Evolutionary conservation across 805 yeast genomes (phyloP).

Genomic region (Metschnikowia colocasiae): DNA sequence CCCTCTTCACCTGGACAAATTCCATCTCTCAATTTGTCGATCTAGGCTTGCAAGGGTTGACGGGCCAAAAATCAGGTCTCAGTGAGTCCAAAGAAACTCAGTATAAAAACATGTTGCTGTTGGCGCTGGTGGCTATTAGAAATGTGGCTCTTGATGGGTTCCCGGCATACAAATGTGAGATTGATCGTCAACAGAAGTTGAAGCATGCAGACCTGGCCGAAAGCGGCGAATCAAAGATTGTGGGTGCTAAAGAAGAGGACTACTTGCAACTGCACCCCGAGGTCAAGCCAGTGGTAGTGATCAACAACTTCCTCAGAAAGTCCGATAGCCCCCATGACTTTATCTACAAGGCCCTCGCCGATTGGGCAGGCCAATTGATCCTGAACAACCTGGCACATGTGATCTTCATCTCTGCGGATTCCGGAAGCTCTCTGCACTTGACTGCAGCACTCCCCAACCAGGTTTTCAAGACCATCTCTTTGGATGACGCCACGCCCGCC

Average conservation of each 20-base stretch:
- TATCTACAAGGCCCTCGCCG: slow-evolving; percentile 70
- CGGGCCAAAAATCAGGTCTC: slow-evolving; percentile 91
- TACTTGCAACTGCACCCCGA: slow-evolving; percentile 83
- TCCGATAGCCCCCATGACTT: slow-evolving; percentile 52
- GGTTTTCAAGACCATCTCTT: slow-evolving; percentile 68
- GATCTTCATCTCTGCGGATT: slow-evolving; percentile 79
- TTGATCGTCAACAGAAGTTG: slow-evolving; percentile 18
- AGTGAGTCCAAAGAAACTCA: slow-evolving; percentile 81
- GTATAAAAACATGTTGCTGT: slow-evolving; percentile 71
- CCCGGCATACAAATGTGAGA: slow-evolving; percentile 24
- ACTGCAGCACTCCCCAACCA: slow-evolving; percentile 78
- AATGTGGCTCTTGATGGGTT: slow-evolving; percentile 45
- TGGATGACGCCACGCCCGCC: slow-evolving; percentile 75
- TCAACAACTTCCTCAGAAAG: slow-evolving; percentile 65
- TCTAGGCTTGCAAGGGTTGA: slow-evolving; percentile 80
- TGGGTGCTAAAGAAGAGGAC: slow-evolving; percentile 66
- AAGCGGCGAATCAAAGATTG: slow-evolving; percentile 21
- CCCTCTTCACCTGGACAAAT: slow-evolving; percentile 91
- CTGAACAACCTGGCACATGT: slow-evolving; percentile 86
- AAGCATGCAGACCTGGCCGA: slow-evolving; percentile 11
- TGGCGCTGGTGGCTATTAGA: slow-evolving; percentile 70
- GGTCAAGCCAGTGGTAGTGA: slow-evolving; percentile 78
- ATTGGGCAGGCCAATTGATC: slow-evolving; percentile 81
- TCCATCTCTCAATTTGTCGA: slow-evolving; percentile 75
- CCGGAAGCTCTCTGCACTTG: slow-evolving; percentile 67